phyloP scores from a whole-genome alignment of 345 rosid species.

The Citrus glauca region DNA sequence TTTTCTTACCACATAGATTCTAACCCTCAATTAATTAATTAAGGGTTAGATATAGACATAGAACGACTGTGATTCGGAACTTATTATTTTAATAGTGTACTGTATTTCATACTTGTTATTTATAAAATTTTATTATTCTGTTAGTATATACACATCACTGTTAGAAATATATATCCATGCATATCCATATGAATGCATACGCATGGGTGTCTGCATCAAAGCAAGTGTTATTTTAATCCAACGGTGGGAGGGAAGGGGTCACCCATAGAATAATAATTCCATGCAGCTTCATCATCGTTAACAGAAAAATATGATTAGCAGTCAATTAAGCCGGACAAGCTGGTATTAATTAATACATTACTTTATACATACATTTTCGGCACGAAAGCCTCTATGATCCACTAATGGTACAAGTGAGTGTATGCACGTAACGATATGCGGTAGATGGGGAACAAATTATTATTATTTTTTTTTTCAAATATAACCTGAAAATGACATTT shows the following conservation, averaged over 20 bases:
- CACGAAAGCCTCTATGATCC: too few species aligned
- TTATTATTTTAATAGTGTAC: too few species aligned
- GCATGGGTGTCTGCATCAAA: neutral
- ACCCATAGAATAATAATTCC: neutral
- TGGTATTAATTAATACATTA: neutral
- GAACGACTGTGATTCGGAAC: rapidly evolving
- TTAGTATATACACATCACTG: neutral
- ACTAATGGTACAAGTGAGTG: neutral
- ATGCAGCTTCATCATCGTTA: neutral
- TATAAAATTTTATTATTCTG: neutral
- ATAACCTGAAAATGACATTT: neutral
- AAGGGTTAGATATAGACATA: too few species aligned
- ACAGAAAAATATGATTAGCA: neutral
- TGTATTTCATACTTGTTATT: neutral
- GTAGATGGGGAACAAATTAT: neutral
- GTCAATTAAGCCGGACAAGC: too few species aligned
- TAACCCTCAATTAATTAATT: neutral
- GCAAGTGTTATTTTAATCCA: neutral
- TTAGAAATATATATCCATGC: neutral
- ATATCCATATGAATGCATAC: neutral
- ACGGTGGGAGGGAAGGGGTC: neutral
- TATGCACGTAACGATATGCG: neutral
- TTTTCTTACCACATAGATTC: neutral
- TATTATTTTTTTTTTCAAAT: neutral
- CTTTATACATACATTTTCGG: neutral